Base-by-base conservation (phyloP, 2,329 filamentous ascomycete species). In the Colletotrichum liriopes region DNA sequence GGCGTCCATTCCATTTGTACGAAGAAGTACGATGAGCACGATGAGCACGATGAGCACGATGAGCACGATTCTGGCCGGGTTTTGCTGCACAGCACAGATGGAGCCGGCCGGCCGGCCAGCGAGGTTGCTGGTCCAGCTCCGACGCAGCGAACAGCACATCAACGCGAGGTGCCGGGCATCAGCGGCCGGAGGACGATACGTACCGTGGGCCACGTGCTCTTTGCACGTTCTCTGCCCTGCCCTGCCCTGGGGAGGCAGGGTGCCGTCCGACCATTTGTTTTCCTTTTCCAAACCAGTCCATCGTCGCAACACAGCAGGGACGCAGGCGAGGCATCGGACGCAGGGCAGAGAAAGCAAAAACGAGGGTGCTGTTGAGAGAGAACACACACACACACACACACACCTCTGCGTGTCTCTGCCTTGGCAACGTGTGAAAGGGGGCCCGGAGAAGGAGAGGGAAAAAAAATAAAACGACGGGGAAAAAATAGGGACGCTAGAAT, bases 151-250 rank as follows among this genome's bases (percentile, higher is more conserved):
- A 26, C 23, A 26, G 23, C 23, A 26, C 23, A 26, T 26, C 60
- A 64, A 69, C 5, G 69, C 12, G 47, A 64, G 45, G 49, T 52
- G 51, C 47, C 32, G 60, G 37, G 29, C 55, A 55, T 59, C 37
- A 59, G 23, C 39, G 59, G 26, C 16, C 41, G 29, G 18, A 49
- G 8, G 43, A 11, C 29, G 29, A 43, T 65, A 69, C 52, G 60
- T 69, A 65, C 12, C 60, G 41, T 54, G 35, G 45, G 61, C 47
- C 69, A 72, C 69, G 65, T 69, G 69, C 69, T 68, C 69, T 18
- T 54, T 63, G 69, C 69, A 68, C 69, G 67, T 71, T 68, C 58
- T 52, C 60, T n/a, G 43, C 7, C 59, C 32, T 37, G 59, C 32
- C 29, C 37, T 37, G 59, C 32, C 29, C 37, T 20, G 56, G 61